Conservation (phyloP, 305 asterid species). For the Ajuga reptans region DNA sequence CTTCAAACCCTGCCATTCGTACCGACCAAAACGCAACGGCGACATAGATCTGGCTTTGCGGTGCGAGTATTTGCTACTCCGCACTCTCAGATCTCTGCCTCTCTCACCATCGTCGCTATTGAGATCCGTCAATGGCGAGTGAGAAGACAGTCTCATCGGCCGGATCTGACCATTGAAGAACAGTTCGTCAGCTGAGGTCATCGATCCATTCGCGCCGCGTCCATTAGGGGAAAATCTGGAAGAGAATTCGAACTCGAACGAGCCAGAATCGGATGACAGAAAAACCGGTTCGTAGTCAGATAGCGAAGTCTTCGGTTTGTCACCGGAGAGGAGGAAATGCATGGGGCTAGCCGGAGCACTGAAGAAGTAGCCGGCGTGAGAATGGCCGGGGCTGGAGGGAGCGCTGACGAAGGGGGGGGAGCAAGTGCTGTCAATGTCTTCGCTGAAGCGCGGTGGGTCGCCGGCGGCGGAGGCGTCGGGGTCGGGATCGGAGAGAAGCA, state of each 20-base stretch:
- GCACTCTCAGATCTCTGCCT: constrained; percentile 38
- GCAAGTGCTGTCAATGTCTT: constrained; percentile 43
- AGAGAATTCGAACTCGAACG: constrained; percentile 51
- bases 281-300: constrained; percentile 32
- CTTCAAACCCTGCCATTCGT: constrained; percentile 23
- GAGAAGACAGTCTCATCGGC: constrained; percentile 42
- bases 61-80: constrained; percentile 25
- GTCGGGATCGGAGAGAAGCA: constrained; percentile 20
- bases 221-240: constrained; percentile 35
- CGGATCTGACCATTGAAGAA: constrained; percentile 58
- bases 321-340: constrained; percentile 32
- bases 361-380: constrained; percentile 43
- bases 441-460: constrained; percentile 43
- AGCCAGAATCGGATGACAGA: constrained; percentile 38
- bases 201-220: constrained; percentile 24
- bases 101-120: constrained; percentile 21
- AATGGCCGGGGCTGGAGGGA: constrained; percentile 44
- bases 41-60: constrained; percentile 41
- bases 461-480: constrained; percentile 21
- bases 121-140: constrained; percentile 27
- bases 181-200: constrained; percentile 54
- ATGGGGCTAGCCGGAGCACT: constrained; percentile 60
- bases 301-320: constrained; percentile 15
- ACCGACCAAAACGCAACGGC: constrained; percentile 29
- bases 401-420: constrained; percentile 53